Base-by-base conservation (phyloP, 2,329 filamentous ascomycete species). In the Fusarium veterinarium region DNA sequence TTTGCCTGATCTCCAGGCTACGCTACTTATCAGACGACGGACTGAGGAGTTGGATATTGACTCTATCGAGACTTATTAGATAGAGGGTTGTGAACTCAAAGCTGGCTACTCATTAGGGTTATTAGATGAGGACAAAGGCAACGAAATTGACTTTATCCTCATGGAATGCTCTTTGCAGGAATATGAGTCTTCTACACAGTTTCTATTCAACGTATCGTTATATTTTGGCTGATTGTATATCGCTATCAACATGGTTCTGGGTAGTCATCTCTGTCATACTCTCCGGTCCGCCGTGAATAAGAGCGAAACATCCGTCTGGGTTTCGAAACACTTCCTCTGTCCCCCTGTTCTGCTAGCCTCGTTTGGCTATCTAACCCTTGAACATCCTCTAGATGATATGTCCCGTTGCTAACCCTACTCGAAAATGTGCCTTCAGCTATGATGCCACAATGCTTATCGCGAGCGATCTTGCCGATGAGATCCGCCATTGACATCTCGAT, bases 401-500 rank as follows among this genome's bases (percentile, higher is more conserved):
- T 55, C 13, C 60, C 57, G 11, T 74, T 63, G 41, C 71, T 75
- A 28, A 68, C 33, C 4, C 55, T 53, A 9, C 59, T 75, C 2
- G 60, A 53, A n/a, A 76, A 76, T 13, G 73, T 75, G 5, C 71
- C 73, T 1, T 75, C 71, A 6, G 63, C 60, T 51, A 75, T 71
- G 12, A 65, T 23, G 14, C 73, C 65, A 25, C 68, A 71, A 12
- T 65, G 57, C 17, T 68, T 72, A 37, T 75, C 58, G 14, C 75
- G 65, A 3, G 79, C 79, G 25, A 85, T 79, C 57, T 82, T 83
- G 41, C 78, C 83, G 69, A 88, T 88, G 30, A 88, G 82, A 40
- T 84, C 83, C 55, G 86, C 85, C 85, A 88, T 87, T 17, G 83
- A 83, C 82, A 88, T 84, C 73, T 88, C 86, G 69, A 88, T 88